Base-by-base conservation (phyloP, 2,329 filamentous ascomycete genomes). In the Grosmannia huntii region DNA sequence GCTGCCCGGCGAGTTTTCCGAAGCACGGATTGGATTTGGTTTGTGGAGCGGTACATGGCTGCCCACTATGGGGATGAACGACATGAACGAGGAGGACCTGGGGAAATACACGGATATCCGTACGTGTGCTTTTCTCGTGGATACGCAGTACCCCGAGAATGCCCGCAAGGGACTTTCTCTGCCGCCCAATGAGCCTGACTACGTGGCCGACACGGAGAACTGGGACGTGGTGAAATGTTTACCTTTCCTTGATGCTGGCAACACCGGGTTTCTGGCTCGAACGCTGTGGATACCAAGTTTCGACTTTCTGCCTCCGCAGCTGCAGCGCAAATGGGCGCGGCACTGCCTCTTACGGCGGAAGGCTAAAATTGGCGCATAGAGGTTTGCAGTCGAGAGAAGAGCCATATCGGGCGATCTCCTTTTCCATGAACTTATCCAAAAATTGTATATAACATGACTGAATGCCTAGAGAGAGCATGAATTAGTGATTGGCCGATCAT, bases 1-100 rank as follows among this genome's bases (percentile, higher is more conserved):
- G 21, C 75, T 99, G 5, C 94, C 94, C 0, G 94, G 94, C 1
- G 88, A 96, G 66, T 99, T 97, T 68, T 83, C 83, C 21, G 87
- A 95, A 70, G 85, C 85, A 1, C 75, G 77, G 23, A 80, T 73
- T 19, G 84, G 84, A 7, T 86, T 86, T 64, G 88, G 85, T 3
- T 77, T 89, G 62, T 89, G 87, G 71, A 81, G 87, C 50, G 91
- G 90, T n/a, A 89, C 91, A 1, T 95, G 90, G 83, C 74, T 89
- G 59, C 80, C 86, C 1, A 87, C 94, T 0, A 74, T 76, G 54
- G 92, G 92, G 3, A 89, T 99, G 84, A 99, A 99, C 68, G 90
- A 95, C 68, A 81, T 83, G 62, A 99, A 99, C 66, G 76, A 85
- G 63, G 91, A 96, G 70, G 94, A 99, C 68, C 69, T 80, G 61